Percentiles rank a stretch among this genome's conserved stretches.
phyloP scores from a whole-genome alignment of 192 early-diverging fungal species.

The Kickxella alabastrina region DNA sequence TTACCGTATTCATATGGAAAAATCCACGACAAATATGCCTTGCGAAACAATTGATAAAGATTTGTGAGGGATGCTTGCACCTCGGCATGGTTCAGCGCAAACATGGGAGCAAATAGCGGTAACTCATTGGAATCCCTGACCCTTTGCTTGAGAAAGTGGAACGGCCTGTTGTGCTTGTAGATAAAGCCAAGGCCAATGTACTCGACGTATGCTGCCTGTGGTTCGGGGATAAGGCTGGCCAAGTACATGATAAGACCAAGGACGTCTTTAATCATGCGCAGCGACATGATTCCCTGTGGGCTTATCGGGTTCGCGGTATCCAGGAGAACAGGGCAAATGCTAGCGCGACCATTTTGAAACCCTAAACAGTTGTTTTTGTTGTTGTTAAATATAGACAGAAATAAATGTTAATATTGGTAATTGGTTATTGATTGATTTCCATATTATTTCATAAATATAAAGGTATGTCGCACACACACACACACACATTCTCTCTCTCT shows the following conservation, averaged over 20 bases:
- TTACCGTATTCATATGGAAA: slow-evolving; percentile 26
- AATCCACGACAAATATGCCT: slow-evolving; percentile 39
- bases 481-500: no score
- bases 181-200: slow-evolving; percentile 20
- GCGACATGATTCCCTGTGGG: slow-evolving; percentile 39
- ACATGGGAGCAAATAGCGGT: slow-evolving; percentile 23
- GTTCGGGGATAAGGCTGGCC: slow-evolving; percentile 27
- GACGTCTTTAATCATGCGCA: slow-evolving; percentile 28
- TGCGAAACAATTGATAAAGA: slow-evolving; percentile 23
- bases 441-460: no score
- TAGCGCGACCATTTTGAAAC: slow-evolving; percentile 25
- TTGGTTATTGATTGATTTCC: no score
- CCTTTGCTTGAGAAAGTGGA: slow-evolving; percentile 13
- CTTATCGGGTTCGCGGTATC: slow-evolving; percentile 28
- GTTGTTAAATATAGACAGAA: neutral
- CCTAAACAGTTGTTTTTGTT: no score
- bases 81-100: slow-evolving; percentile 10
- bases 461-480: no score
- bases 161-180: neutral
- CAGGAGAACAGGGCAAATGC: slow-evolving; percentile 44
- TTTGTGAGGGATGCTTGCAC: slow-evolving; percentile 11
- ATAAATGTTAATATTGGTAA: no score
- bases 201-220: slow-evolving; percentile 17
- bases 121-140: slow-evolving; percentile 3
- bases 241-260: slow-evolving; percentile 12